Conservation (phyloP, 148 eudicot species). For the Mesembryanthemum crystallinum region DNA sequence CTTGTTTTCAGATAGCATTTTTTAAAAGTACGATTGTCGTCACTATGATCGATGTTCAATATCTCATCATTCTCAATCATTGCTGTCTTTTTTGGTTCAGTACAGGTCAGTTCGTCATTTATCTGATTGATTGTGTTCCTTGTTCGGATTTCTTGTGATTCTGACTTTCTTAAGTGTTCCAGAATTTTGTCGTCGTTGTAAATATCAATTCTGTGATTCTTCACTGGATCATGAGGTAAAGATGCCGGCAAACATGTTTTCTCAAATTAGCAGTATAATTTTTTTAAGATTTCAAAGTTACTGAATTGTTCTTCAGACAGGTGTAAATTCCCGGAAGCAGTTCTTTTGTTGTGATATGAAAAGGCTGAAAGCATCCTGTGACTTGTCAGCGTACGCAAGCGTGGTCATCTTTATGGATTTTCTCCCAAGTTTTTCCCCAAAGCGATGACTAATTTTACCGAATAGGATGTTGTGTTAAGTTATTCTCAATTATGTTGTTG, state of each 20-base stretch:
- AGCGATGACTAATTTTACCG: conserved; percentile 10
- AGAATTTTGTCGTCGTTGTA: conserved; percentile 49
- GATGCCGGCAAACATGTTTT: neutral
- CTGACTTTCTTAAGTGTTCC: conserved; percentile 23
- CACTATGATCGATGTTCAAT: conserved; percentile 10
- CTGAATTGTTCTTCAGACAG: conserved; percentile 26
- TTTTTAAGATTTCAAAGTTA: neutral
- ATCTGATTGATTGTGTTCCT: conserved; percentile 1
- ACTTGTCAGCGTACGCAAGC: neutral
- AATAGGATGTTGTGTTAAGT: neutral
- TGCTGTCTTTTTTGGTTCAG: conserved; percentile 29
- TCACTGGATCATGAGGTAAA: conserved; percentile 44
- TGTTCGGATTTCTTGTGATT: neutral
- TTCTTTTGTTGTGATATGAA: conserved; percentile 19
- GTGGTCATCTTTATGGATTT: conserved; percentile 8
- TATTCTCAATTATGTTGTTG: conserved; percentile 13
- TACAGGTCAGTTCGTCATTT: conserved; percentile 42
- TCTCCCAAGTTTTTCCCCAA: conserved; percentile 4
- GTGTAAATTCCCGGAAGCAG: conserved; percentile 59
- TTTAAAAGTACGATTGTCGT: neutral
- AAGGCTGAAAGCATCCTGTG: conserved; percentile 8
- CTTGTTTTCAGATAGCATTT: conserved; percentile 88
- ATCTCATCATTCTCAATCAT: conserved; percentile 19
- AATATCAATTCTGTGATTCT: conserved; percentile 38
- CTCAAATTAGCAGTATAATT: neutral